Percentiles rank a stretch among this genome's conserved stretches.
phyloP scores from a whole-genome alignment of 2,329 filamentous ascomycete genomes.

The Graphilbum fragrans region DNA sequence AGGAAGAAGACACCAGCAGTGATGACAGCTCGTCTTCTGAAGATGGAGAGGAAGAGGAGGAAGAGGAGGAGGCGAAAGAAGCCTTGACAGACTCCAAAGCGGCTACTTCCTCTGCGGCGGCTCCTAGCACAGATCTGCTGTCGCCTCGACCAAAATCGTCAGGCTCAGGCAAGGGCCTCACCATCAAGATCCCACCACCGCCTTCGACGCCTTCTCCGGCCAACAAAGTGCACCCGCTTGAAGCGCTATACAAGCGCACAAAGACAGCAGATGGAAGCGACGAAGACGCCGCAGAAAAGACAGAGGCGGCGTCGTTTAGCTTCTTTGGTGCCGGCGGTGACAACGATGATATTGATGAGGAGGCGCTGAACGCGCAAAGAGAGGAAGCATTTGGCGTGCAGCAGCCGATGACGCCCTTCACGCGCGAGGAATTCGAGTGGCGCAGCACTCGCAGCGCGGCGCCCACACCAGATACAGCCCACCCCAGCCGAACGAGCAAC shows the following conservation, averaged over 20 bases:
- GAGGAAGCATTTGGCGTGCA: conserved; percentile 14
- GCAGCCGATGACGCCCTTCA: conserved; percentile 70
- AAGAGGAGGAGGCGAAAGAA: neutral
- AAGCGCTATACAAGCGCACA: conserved; percentile 78
- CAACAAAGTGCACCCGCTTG: conserved; percentile 64
- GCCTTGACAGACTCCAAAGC: neutral
- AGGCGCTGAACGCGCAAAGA: conserved; percentile 2
- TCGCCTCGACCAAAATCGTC: conserved; percentile 35
- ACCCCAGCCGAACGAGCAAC: conserved; percentile 43
- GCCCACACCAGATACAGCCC: conserved; percentile 86
- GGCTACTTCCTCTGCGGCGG: too few relatives aligned
- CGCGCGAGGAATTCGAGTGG: conserved; percentile 63
- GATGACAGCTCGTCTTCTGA: neutral
- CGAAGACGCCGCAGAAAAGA: conserved; percentile 13
- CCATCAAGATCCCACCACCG: conserved; percentile 38
- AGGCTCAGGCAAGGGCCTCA: conserved; percentile 35
- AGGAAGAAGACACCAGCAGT: neutral
- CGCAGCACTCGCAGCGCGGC: conserved; percentile 75
- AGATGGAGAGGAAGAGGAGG: conserved; percentile 9
- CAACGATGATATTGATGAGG: conserved; percentile 20
- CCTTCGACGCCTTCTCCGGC: conserved; percentile 27
- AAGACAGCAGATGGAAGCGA: conserved; percentile 23
- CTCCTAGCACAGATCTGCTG: too few relatives aligned
- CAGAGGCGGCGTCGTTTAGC: conserved; percentile 53
- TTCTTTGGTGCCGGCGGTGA: conserved; percentile 57